A percentile compares a stretch with the other conserved stretches of the same genome.
Conservation (phyloP, 164 flowering plant genomes). For the Cinnamomum chago region DNA sequence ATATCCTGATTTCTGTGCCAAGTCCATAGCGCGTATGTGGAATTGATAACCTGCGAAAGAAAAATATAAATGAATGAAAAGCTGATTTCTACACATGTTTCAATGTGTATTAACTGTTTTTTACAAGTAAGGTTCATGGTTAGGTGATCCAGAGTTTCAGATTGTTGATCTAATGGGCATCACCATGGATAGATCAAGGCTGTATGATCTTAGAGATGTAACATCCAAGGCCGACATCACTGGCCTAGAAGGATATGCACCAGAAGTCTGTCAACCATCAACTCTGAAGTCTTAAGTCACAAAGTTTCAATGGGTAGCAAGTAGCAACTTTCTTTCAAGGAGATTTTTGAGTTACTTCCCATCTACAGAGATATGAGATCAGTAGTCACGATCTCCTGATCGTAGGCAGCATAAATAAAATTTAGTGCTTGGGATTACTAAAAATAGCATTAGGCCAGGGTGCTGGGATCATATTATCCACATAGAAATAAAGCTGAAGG, state of each 20-base stretch:
- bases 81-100: neutral
- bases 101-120: neutral
- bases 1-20: conserved; percentile 88
- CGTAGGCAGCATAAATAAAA: too few species aligned
- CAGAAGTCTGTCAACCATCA: too few species aligned
- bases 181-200: neutral
- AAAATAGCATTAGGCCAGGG: neutral
- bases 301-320: too few species aligned
- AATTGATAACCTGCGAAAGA: conserved; percentile 60
- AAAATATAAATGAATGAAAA: conserved; percentile 2
- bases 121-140: neutral
- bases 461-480: neutral
- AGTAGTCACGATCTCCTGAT: too few species aligned
- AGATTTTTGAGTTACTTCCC: too few species aligned
- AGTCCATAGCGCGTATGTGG: conserved; percentile 82
- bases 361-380: too few species aligned
- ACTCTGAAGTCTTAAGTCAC: too few species aligned
- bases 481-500: neutral
- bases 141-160: neutral
- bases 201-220: too few species aligned
- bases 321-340: too few species aligned
- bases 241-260: too few species aligned
- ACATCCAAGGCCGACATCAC: too few species aligned
- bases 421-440: too few species aligned
- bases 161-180: neutral